These are phyloP conservation scores for Candida buenavistaensis DNA, from an alignment of 1,139 yeast species.

Conservation along the genomic window DNA sequence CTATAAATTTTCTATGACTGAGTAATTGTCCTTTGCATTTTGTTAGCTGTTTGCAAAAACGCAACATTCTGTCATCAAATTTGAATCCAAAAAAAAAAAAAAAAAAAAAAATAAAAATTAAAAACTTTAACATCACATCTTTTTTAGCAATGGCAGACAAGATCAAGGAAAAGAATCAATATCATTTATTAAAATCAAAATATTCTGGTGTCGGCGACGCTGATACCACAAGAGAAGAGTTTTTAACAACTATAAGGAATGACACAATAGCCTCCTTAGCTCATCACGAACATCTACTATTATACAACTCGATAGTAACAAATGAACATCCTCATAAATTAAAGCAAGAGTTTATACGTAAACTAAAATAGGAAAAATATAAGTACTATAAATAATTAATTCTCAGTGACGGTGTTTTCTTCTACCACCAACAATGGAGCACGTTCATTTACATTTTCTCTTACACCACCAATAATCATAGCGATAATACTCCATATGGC, in stretches of 20 bases:
- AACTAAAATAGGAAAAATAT: constrained; percentile 41
- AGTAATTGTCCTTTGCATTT: too few relatives aligned
- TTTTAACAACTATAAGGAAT: constrained; percentile 55
- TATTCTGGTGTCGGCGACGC: constrained; percentile 73
- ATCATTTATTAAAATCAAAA: constrained; percentile 58
- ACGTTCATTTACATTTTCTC: constrained; percentile 16
- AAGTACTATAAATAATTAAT: background rate
- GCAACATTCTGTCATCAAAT: too few relatives aligned
- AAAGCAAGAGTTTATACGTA: constrained; percentile 56
- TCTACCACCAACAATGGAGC: constrained; percentile 28
- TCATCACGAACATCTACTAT: constrained; percentile 66
- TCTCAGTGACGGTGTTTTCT: constrained; percentile 9
- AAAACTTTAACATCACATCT: background rate
- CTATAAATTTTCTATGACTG: too few relatives aligned
- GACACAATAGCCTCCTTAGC: constrained; percentile 74
- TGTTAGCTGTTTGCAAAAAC: too few relatives aligned
- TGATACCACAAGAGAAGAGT: constrained; percentile 55
- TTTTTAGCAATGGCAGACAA: constrained; percentile 64
- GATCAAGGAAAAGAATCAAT: constrained; percentile 63
- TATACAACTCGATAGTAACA: constrained; percentile 64
- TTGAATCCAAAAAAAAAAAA: constrained; percentile 1
- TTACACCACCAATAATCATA: constrained; percentile 29
- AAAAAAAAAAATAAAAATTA: background rate
- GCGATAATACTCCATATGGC: constrained; percentile 48
- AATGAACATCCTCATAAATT: constrained; percentile 53